phyloP scores from a whole-genome alignment of 306 rosid species.

The Rubus parviflorus region DNA sequence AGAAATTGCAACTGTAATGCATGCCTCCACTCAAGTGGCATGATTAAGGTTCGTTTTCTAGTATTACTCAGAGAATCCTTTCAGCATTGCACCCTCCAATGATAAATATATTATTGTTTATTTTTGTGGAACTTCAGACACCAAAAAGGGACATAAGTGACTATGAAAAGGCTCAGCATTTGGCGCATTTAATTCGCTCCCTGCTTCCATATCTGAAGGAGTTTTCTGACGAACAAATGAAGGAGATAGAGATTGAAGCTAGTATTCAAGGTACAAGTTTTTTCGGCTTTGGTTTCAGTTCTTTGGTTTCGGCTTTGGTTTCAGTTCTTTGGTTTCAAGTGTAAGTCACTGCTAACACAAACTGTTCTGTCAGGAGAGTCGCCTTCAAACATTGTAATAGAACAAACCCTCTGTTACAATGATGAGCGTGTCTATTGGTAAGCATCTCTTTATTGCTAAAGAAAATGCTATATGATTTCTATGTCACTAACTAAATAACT shows the following conservation, averaged over 20 bases:
- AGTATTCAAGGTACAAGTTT: slow-evolving; percentile 53
- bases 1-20: slow-evolving; percentile 75
- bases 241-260: slow-evolving; percentile 70
- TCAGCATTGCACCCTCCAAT: slow-evolving; percentile 17
- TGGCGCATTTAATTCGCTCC: slow-evolving; percentile 39
- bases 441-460: slow-evolving; percentile 24
- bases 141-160: slow-evolving; percentile 44
- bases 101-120: slow-evolving; percentile 5
- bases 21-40: slow-evolving; percentile 63
- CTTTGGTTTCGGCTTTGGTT: slow-evolving; percentile 20
- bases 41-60: slow-evolving; percentile 53
- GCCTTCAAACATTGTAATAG: slow-evolving; percentile 42
- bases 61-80: not conserved
- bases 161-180: slow-evolving; percentile 46
- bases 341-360: slow-evolving; percentile 18
- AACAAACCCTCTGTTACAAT: slow-evolving; percentile 50
- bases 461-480: slow-evolving; percentile 20
- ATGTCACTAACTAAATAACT: slow-evolving; percentile 8
- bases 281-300: slow-evolving; percentile 31
- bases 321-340: slow-evolving; percentile 26
- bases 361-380: slow-evolving; percentile 43
- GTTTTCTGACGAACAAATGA: slow-evolving; percentile 58
- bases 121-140: slow-evolving; percentile 46
- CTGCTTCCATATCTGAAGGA: slow-evolving; percentile 58
- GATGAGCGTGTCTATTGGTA: slow-evolving; percentile 82